Percentiles rank a stretch among this genome's conserved stretches.
Conservation (phyloP, 2,329 filamentous ascomycete species). For the Gnomoniopsis sp. region DNA sequence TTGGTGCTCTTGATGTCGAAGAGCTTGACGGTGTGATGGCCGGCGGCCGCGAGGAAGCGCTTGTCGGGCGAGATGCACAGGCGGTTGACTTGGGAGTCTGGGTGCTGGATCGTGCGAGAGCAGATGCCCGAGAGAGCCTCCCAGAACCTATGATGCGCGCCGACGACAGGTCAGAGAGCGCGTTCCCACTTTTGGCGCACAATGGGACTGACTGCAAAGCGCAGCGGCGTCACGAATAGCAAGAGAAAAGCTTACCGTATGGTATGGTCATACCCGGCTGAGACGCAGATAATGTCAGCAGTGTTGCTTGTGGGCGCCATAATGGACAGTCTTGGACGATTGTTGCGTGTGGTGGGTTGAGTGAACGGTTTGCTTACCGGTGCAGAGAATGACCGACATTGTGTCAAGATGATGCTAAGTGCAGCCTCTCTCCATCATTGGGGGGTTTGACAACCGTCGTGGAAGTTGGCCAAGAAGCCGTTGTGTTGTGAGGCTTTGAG, state of each 20-base stretch:
- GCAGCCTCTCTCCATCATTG: constrained; percentile 14
- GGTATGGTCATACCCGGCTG: constrained; percentile 62
- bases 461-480: neutral
- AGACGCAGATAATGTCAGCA: constrained; percentile 19
- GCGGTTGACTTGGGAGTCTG: constrained; percentile 96
- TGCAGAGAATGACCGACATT: constrained; percentile 63
- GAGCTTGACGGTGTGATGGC: constrained; percentile 84
- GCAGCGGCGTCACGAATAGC: neutral
- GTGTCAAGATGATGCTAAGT: constrained; percentile 16
- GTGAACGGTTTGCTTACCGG: constrained; percentile 38
- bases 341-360: neutral
- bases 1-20: constrained; percentile 99
- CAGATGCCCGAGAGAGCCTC: constrained; percentile 97
- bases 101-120: constrained; percentile 95
- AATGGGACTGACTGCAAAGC: neutral
- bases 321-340: neutral
- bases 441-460: constrained; percentile 9
- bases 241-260: constrained; percentile 45
- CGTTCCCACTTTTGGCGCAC: neutral
- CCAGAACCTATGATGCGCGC: constrained; percentile 70
- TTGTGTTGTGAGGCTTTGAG: neutral
- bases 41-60: constrained; percentile 82
- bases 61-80: constrained; percentile 99
- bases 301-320: neutral
- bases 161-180: neutral